Conservation (phyloP, 225 moss, liverwort and hornwort species). For the Pleurozium schreberi region DNA sequence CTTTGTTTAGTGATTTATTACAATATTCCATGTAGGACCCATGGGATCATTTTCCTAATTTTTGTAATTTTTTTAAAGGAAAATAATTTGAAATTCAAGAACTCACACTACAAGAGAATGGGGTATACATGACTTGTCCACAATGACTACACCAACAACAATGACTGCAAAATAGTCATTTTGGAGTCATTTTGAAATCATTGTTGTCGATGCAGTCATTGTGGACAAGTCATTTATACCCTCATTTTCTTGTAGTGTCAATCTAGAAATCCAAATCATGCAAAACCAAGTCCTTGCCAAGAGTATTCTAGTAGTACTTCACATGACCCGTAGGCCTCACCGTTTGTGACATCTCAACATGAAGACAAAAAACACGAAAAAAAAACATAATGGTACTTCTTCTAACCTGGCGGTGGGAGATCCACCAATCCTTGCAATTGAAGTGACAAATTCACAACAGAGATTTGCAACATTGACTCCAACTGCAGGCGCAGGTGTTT, state of each 20-base stretch:
- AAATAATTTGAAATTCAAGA: neutral
- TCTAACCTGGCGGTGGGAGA: slow-evolving; percentile 22
- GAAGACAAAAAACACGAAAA: neutral
- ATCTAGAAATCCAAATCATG: neutral
- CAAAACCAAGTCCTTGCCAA: neutral
- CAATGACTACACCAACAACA: too few relatives aligned
- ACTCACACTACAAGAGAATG: too few relatives aligned
- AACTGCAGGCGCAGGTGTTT: slow-evolving; percentile 43
- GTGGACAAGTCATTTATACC: too few relatives aligned
- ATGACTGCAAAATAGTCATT: too few relatives aligned
- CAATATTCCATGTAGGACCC: too few relatives aligned
- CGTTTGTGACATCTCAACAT: neutral
- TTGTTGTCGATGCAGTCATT: too few relatives aligned
- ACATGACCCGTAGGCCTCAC: neutral
- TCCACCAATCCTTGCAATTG: slow-evolving; percentile 33
- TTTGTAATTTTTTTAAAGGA: neutral
- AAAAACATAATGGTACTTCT: neutral
- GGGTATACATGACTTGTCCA: too few relatives aligned
- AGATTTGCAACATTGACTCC: slow-evolving; percentile 28
- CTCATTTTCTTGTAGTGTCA: too few relatives aligned
- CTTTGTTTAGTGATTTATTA: neutral
- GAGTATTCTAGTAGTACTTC: neutral
- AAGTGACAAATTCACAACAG: slow-evolving; percentile 33
- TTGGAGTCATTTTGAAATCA: too few relatives aligned
- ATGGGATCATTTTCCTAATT: neutral